Base-by-base conservation (phyloP, 1,139 yeast species). In the Yamadazyma spencermartinsiae region DNA sequence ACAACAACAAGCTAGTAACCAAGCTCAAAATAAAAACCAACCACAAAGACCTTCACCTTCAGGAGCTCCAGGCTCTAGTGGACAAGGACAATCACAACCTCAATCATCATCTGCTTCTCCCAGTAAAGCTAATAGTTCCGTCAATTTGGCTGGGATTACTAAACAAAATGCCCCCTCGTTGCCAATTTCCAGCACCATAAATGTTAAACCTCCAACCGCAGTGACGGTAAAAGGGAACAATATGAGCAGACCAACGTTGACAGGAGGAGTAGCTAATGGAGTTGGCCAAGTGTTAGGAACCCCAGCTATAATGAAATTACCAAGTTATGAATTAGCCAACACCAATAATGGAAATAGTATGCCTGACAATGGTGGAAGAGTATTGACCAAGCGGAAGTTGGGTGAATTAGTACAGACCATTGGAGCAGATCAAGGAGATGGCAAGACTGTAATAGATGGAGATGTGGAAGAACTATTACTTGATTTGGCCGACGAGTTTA, bases 401-500 rank as follows among this genome's bases (percentile, higher is more conserved):
- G 76, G 86, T 40, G 98, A 92, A 55, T 70, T 92, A 44, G 94
- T 92, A 6, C 80, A 82, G 50, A 79, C 86, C 3, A 86, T 89
- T 7, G 89, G 90, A 6, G 79, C 83, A 3, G 90, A 86, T 58
- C 89, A 86, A 59, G 90, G 92, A 20, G 94, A 87, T 52, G 89
- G 95, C 3, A 92, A 87, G 52, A 86, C 95, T 7, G 77, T 78
- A n/a, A 84, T 92, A 40, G 98, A 90, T 58, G 97, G 97, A 21
- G 97, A 92, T 60, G 98, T 90, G 12, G 98, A 92, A 59, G 97
- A 90, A 50, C 65, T 90, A 30, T 67, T 92, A 35, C 71, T 94
- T 35, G 98, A 94, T 59, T 70, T 92, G 43, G 98, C 98, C 0
- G 99, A 94, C 58, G 98, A 94, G 56, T 92, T 92, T 59, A 94